phyloP scores from a whole-genome alignment of 1,284 basidiomycete species.

The Lentinus polychrous region DNA sequence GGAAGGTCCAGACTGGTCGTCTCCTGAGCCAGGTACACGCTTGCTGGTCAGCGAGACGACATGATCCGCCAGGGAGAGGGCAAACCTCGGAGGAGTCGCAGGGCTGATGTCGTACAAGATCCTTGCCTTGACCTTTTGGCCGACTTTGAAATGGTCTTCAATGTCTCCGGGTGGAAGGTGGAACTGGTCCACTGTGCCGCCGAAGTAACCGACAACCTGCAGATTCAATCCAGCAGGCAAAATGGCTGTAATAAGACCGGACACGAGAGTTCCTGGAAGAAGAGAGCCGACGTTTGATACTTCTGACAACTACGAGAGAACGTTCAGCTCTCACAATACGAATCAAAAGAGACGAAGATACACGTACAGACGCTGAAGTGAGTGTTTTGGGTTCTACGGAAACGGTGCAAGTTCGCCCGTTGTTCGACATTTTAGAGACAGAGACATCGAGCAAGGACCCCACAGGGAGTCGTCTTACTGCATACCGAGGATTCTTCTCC shows the following conservation, averaged over 20 bases:
- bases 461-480: constrained; percentile 42
- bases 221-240: constrained; percentile 79
- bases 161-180: constrained; percentile 57
- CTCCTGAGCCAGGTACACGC: constrained; percentile 24
- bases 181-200: constrained; percentile 83
- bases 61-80: constrained; percentile 73
- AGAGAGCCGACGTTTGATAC: constrained; percentile 78
- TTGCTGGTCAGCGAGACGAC: constrained; percentile 50
- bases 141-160: constrained; percentile 62
- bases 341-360: no score
- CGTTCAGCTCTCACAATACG: no score
- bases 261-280: constrained; percentile 84
- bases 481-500: constrained; percentile 29
- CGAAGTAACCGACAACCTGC: constrained; percentile 90
- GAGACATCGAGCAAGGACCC: constrained; percentile 65
- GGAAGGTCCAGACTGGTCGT: constrained; percentile 21
- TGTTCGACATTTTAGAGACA: constrained; percentile 59
- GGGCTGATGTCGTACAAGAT: constrained; percentile 80
- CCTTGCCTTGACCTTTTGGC: constrained; percentile 84
- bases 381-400: constrained; percentile 42
- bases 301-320: constrained; percentile 64
- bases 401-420: constrained; percentile 66
- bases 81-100: constrained; percentile 71
- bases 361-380: constrained; percentile 46
- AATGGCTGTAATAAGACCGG: constrained; percentile 79